phyloP scores from a whole-genome alignment of 805 yeast species.

The Wickerhamiella galacta region DNA sequence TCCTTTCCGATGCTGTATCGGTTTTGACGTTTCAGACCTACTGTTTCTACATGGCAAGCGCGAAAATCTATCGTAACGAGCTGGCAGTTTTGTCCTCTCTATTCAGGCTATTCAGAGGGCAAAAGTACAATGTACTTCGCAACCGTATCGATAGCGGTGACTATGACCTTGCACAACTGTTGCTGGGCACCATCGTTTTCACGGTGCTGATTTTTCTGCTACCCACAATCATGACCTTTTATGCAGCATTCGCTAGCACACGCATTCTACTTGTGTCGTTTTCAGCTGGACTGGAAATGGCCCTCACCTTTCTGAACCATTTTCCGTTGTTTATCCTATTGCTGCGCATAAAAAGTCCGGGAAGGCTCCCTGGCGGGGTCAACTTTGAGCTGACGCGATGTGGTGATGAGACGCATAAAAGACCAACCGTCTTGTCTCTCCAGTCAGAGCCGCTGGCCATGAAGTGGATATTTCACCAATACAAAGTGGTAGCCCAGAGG shows the following conservation, averaged over 20 bases:
- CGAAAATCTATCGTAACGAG: constrained; percentile 67
- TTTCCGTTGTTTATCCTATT: constrained; percentile 75
- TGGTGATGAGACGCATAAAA: not conserved
- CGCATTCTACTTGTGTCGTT: constrained; percentile 34
- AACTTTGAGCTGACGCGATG: constrained; percentile 13
- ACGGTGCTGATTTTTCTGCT: constrained; percentile 59
- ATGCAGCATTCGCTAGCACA: constrained; percentile 48
- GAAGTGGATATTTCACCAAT: constrained; percentile 33
- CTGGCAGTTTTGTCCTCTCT: constrained; percentile 49
- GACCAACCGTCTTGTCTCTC: constrained; percentile 15
- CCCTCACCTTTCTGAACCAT: constrained; percentile 55
- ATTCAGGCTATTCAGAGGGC: constrained; percentile 75
- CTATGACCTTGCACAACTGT: constrained; percentile 71
- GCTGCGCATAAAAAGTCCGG: constrained; percentile 63
- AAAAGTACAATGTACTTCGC: constrained; percentile 68
- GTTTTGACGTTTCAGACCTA: constrained; percentile 54
- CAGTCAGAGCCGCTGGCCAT: constrained; percentile 31
- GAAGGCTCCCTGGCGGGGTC: constrained; percentile 49
- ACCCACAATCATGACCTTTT: constrained; percentile 81
- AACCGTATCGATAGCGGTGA: constrained; percentile 72
- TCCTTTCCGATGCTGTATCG: constrained; percentile 46
- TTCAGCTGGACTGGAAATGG: constrained; percentile 38
- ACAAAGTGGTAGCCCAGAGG: constrained; percentile 25
- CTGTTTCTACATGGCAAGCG: constrained; percentile 61
- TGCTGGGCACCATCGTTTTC: constrained; percentile 78